These are phyloP conservation scores for Urochloa ruziziensis DNA, from an alignment of 176 grass and related monocot genomes.

Conservation along the genomic window DNA sequence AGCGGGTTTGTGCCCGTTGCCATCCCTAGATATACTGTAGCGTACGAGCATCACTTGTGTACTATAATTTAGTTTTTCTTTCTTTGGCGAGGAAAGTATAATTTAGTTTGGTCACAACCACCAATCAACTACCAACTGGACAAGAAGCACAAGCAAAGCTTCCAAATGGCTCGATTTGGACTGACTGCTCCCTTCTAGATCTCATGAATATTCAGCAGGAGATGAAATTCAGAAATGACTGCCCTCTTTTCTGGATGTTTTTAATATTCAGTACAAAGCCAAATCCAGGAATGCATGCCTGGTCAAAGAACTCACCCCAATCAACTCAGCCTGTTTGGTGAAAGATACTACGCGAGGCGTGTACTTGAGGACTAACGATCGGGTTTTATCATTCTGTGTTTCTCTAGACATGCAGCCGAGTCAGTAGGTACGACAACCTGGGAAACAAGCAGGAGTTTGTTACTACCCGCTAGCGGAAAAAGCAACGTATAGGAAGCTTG, in stretches of 20 bases:
- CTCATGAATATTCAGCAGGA: not conserved
- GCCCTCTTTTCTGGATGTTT: slow-evolving; percentile 23
- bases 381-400: no score
- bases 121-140: slow-evolving; percentile 1
- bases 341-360: not conserved
- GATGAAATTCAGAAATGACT: not conserved
- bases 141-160: slow-evolving; percentile 7
- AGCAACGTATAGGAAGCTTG: slow-evolving; percentile 5
- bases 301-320: not conserved
- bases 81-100: no score
- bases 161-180: not conserved
- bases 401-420: slow-evolving; percentile 53
- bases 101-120: not conserved
- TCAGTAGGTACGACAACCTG: slow-evolving; percentile 66
- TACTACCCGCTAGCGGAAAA: slow-evolving; percentile 4
- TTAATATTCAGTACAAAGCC: slow-evolving; percentile 16
- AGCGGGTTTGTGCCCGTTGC: no score
- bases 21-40: not conserved
- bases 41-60: slow-evolving; percentile 1
- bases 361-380: not conserved
- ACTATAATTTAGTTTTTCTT: no score
- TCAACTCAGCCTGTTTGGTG: not conserved
- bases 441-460: not conserved
- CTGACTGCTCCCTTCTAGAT: slow-evolving; percentile 30
- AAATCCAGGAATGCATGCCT: not conserved